Percentiles rank a stretch among this genome's conserved stretches.
Conservation (phyloP, 257 asterid genomes). For the Capsicum baccatum region DNA sequence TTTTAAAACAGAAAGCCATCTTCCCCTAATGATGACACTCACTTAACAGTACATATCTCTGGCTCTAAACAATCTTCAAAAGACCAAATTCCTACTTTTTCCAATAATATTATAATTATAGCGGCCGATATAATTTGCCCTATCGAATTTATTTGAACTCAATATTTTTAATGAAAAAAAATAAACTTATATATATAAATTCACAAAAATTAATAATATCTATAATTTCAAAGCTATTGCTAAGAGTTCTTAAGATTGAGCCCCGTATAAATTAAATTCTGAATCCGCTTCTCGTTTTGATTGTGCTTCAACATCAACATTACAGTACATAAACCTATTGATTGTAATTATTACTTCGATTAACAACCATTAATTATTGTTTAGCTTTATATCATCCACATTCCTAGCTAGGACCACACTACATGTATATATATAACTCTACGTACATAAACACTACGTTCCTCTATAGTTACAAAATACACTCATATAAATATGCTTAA, state of each 20-base stretch:
- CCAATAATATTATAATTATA: conserved; percentile 38
- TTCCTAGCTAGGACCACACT: not conserved
- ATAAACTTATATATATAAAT: not conserved
- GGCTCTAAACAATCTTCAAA: conserved; percentile 46
- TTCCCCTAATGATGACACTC: conserved; percentile 54
- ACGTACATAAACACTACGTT: not conserved
- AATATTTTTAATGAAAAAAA: not conserved
- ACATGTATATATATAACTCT: conserved; percentile 15
- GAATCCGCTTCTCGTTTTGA: not conserved
- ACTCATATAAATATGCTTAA: conserved; percentile 41
- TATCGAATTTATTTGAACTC: not conserved
- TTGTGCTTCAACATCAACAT: conserved; percentile 30
- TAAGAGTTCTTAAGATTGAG: not conserved
- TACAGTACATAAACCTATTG: conserved; percentile 36
- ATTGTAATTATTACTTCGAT: conserved; percentile 44
- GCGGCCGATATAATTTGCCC: not conserved
- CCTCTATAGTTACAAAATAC: not conserved
- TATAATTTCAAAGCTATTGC: not conserved
- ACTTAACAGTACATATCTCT: conserved; percentile 22
- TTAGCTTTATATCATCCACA: not conserved
- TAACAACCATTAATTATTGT: conserved; percentile 48
- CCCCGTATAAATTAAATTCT: not conserved
- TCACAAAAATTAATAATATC: not conserved
- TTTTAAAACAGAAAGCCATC: conserved; percentile 32
- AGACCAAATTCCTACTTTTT: conserved; percentile 29